phyloP scores from a whole-genome alignment of 1,284 basidiomycete genomes.

The Leucoagaricus sp. region DNA sequence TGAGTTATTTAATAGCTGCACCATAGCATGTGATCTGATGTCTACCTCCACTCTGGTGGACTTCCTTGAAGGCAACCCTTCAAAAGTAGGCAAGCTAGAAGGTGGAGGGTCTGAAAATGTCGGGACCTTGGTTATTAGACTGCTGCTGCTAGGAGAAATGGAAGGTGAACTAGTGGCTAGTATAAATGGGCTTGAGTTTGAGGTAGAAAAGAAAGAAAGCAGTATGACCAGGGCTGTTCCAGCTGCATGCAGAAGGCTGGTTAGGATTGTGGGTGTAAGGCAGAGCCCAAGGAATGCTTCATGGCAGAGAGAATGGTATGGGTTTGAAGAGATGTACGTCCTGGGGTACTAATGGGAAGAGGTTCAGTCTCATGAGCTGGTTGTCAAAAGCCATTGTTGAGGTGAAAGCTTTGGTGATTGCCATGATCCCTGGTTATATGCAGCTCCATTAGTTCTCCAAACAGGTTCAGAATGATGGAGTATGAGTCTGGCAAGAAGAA shows the following conservation, averaged over 20 bases:
- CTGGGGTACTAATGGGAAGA: constrained; percentile 15
- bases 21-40: too few relatives aligned
- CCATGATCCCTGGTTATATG: constrained; percentile 3
- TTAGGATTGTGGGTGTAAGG: neutral
- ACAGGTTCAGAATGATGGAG: neutral
- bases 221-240: neutral
- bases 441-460: neutral
- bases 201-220: neutral
- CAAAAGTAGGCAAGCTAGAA: neutral
- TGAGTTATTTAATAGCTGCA: too few relatives aligned
- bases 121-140: neutral
- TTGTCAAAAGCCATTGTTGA: constrained; percentile 40
- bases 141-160: neutral
- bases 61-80: too few relatives aligned
- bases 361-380: constrained; percentile 18
- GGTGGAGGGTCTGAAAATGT: neutral
- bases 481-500: neutral
- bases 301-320: constrained; percentile 15
- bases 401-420: constrained; percentile 24
- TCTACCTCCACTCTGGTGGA: too few relatives aligned
- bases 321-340: constrained; percentile 23
- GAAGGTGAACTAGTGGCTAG: neutral
- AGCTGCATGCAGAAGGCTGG: neutral
- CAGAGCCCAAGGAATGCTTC: neutral
- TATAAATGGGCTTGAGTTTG: too few relatives aligned